phyloP scores from a whole-genome alignment of 164 flowering plant species.

The Euptelea pleiosperma region DNA sequence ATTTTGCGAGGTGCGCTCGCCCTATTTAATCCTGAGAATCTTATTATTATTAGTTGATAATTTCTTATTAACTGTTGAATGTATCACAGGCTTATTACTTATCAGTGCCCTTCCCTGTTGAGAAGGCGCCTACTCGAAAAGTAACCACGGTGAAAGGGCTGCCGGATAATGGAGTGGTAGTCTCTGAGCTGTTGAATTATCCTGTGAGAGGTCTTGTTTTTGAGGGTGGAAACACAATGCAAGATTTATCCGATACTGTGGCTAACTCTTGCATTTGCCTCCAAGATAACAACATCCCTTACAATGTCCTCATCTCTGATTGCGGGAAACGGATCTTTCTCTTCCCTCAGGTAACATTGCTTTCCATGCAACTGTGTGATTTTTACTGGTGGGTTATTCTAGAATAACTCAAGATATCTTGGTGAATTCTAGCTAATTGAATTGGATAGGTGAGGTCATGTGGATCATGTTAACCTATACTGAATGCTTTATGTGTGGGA shows the following conservation, averaged over 20 bases:
- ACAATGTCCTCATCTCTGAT: constrained; percentile 68
- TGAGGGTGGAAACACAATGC: constrained; percentile 58
- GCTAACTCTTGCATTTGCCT: constrained; percentile 56
- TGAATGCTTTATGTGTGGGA: too few species aligned
- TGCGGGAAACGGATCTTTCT: constrained; percentile 60
- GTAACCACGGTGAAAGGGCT: constrained; percentile 15
- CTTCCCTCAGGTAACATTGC: constrained; percentile 62
- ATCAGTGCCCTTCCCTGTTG: constrained; percentile 54
- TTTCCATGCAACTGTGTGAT: not conserved
- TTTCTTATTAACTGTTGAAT: too few species aligned
- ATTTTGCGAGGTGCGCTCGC: not conserved
- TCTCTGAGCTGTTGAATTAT: constrained; percentile 55
- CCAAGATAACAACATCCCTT: constrained; percentile 66
- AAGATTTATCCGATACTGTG: constrained; percentile 50
- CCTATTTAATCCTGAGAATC: not conserved
- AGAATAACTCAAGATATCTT: not conserved
- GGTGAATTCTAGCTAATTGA: not conserved
- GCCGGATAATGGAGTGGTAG: constrained; percentile 31
- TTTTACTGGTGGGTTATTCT: not conserved
- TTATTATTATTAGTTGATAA: not conserved
- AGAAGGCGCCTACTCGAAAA: constrained; percentile 50
- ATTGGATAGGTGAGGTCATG: not conserved
- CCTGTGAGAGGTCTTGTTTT: constrained; percentile 70
- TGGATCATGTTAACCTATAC: too few species aligned
- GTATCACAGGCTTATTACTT: constrained; percentile 82